phyloP scores from a whole-genome alignment of 108 stramenopile genomes.

The Cylindrotheca closterium region DNA sequence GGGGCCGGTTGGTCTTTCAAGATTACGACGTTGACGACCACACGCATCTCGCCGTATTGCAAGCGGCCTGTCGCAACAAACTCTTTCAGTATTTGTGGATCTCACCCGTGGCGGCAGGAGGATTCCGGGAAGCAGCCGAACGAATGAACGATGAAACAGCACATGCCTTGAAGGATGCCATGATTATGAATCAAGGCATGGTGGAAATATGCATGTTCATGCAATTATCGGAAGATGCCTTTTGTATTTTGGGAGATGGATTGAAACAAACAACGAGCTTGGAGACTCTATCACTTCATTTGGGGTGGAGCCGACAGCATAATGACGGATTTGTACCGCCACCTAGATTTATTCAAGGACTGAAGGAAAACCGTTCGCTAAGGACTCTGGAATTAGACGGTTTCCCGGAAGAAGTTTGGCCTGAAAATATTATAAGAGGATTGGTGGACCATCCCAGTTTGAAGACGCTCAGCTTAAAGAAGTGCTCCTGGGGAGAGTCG shows the following conservation, averaged over 20 bases:
- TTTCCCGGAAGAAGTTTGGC: not conserved
- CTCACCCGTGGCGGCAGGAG: not conserved
- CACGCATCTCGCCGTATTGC: not conserved
- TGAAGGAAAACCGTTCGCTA: not conserved
- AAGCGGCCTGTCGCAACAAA: not conserved
- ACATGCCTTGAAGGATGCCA: not conserved
- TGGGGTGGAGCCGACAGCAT: not conserved
- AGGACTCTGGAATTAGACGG: not conserved
- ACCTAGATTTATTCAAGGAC: not conserved
- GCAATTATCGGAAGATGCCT: not conserved
- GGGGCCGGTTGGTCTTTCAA: not conserved
- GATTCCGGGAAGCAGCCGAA: not conserved
- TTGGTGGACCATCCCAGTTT: not conserved
- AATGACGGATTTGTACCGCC: not conserved
- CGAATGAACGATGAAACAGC: not conserved
- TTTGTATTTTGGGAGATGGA: not conserved
- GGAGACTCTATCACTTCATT: not conserved
- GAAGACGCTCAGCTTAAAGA: not conserved
- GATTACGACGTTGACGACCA: not conserved
- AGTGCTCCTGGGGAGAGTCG: not conserved
- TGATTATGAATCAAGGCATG: not conserved
- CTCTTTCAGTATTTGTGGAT: not conserved
- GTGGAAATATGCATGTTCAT: not conserved
- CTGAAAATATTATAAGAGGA: not conserved
- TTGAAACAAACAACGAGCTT: not conserved